Evolutionary conservation across 768 basidiomycete species (phyloP).

Genomic region (Epithele typhae): DNA sequence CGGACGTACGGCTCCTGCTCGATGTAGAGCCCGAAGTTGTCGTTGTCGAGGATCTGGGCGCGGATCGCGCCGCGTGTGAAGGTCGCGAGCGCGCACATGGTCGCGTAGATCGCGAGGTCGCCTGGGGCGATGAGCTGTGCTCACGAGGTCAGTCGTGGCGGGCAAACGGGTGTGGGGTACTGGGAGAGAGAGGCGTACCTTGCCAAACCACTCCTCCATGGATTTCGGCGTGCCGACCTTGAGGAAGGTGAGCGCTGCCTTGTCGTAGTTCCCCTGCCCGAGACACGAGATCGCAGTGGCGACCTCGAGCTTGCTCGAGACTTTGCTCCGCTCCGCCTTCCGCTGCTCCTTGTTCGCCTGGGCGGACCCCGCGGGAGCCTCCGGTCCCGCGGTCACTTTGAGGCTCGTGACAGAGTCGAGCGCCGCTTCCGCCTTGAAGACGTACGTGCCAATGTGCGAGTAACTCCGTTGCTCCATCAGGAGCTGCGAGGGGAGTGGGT

Average conservation of each 20-base stretch:
- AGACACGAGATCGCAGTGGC: constrained; percentile 76
- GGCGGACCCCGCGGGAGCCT: constrained; percentile 19
- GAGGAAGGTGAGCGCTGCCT: constrained; percentile 72
- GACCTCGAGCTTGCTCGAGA: constrained; percentile 77
- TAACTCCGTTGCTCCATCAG: constrained; percentile 86
- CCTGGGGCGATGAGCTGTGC: constrained; percentile 74
- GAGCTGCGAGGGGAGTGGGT: constrained; percentile 43
- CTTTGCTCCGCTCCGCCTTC: constrained; percentile 57
- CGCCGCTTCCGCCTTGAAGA: constrained; percentile 93
- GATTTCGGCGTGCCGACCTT: constrained; percentile 61
- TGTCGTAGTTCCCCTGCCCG: constrained; percentile 68
- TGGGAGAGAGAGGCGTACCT: constrained; percentile 33
- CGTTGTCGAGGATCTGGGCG: constrained; percentile 59
- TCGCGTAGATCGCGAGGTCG: constrained; percentile 86
- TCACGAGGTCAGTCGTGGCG: not conserved
- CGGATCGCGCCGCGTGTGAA: constrained; percentile 69
- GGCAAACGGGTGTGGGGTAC: not conserved
- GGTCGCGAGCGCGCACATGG: constrained; percentile 78
- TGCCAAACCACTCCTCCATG: constrained; percentile 76
- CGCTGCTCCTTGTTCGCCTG: constrained; percentile 39
- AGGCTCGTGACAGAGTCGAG: constrained; percentile 52
- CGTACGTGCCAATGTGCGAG: constrained; percentile 83
- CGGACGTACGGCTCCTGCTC: constrained; percentile 86
- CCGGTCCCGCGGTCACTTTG: constrained; percentile 13
- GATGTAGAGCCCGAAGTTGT: constrained; percentile 68